Evolutionary conservation across 2,329 filamentous ascomycete species (phyloP).

Genomic region (Tolypocladium pustulatum): DNA sequence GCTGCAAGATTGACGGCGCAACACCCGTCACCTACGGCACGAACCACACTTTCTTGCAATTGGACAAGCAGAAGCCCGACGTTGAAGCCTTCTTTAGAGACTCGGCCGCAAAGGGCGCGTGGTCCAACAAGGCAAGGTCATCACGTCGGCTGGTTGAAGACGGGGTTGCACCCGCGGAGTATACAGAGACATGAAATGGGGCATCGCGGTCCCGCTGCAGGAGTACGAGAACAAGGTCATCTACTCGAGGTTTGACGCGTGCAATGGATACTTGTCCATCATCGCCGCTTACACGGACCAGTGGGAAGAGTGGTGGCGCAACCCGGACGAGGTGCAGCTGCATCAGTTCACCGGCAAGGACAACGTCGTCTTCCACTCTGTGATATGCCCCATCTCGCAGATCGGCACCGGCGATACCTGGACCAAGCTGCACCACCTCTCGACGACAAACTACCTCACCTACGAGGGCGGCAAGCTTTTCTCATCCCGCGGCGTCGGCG

Average conservation of each 20-base stretch:
- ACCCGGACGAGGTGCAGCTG: conserved; percentile 75
- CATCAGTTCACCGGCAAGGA: conserved; percentile 93
- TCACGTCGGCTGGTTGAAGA: conserved; percentile 74
- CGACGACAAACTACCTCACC: conserved; percentile 78
- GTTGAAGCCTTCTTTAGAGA: conserved; percentile 70
- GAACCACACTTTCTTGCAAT: conserved; percentile 80
- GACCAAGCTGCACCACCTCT: conserved; percentile 83
- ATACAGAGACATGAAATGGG: conserved; percentile 91
- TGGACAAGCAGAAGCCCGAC: conserved; percentile 71
- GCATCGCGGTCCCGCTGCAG: conserved; percentile 43
- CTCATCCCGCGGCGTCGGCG: conserved; percentile 79
- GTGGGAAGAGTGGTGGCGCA: conserved; percentile 93
- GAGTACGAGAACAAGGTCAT: conserved; percentile 59
- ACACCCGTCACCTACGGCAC: conserved; percentile 71
- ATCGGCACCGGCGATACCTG: conserved; percentile 76
- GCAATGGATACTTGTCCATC: conserved; percentile 91
- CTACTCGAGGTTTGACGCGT: conserved; percentile 89
- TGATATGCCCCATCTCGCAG: conserved; percentile 83
- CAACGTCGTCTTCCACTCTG: conserved; percentile 58
- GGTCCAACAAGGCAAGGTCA: conserved; percentile 67
- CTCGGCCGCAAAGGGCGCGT: conserved; percentile 61
- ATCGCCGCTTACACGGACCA: conserved; percentile 79
- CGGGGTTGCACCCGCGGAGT: conserved; percentile 74
- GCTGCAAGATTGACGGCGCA: conserved; percentile 86
- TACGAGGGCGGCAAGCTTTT: conserved; percentile 88